A percentile compares a stretch with the other conserved stretches of the same genome.
Conservation (phyloP, 345 rosid species). For the Brassica cretica region DNA sequence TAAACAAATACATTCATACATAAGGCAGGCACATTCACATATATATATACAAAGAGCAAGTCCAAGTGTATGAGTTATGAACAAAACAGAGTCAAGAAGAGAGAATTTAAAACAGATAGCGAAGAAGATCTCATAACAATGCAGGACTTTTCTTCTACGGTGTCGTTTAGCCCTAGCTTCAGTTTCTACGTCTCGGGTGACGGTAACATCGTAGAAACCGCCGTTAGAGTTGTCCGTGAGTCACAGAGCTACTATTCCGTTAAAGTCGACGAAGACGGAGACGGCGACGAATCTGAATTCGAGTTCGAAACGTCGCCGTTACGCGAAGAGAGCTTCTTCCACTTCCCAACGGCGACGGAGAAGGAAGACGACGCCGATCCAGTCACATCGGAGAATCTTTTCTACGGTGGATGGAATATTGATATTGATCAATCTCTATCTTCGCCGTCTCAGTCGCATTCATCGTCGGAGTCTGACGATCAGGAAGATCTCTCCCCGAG, state of each 20-base stretch:
- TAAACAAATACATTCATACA: conserved; percentile 14
- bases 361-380: neutral
- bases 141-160: conserved; percentile 36
- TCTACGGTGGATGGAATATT: conserved; percentile 13
- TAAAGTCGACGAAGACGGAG: neutral
- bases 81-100: conserved; percentile 16
- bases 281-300: neutral
- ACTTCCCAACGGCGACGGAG: conserved; percentile 22
- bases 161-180: conserved; percentile 36
- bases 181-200: conserved; percentile 33
- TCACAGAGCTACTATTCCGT: conserved; percentile 7
- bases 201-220: conserved; percentile 13
- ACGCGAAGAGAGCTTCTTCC: conserved; percentile 29
- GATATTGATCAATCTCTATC: conserved; percentile 2
- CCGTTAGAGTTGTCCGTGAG: conserved; percentile 33
- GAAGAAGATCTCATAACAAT: conserved; percentile 16
- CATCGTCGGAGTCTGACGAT: conserved; percentile 24
- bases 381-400: conserved; percentile 15
- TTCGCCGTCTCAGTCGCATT: conserved; percentile 29
- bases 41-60: conserved; percentile 11
- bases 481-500: neutral
- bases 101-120: neutral
- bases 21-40: conserved; percentile 7
- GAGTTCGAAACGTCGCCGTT: conserved; percentile 38
- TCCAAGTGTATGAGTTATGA: conserved; percentile 22